Evolutionary conservation across 805 yeast species (phyloP).

Genomic region (Pichia manshurica): DNA sequence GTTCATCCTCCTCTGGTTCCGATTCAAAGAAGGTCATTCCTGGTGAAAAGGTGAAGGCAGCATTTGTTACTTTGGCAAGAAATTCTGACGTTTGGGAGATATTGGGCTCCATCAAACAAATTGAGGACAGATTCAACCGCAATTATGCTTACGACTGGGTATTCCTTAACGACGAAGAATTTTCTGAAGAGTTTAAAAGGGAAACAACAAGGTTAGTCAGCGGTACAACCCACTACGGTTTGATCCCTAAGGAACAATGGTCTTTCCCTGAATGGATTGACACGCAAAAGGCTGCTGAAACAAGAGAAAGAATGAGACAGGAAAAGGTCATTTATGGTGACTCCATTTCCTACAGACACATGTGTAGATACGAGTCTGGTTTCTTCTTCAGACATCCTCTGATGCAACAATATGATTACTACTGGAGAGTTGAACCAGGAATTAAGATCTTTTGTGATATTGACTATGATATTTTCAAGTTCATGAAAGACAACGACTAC

Average conservation of each 20-base stretch:
- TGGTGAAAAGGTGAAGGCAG: slow-evolving; percentile 54
- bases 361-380: slow-evolving; percentile 91
- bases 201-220: slow-evolving; percentile 63
- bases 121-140: slow-evolving; percentile 85
- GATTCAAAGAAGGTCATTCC: slow-evolving; percentile 6
- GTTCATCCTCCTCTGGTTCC: not conserved
- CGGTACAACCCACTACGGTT: slow-evolving; percentile 74
- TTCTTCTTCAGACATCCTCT: slow-evolving; percentile 78
- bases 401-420: slow-evolving; percentile 73
- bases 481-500: slow-evolving; percentile 71
- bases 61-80: slow-evolving; percentile 77
- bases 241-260: slow-evolving; percentile 84
- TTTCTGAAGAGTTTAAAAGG: slow-evolving; percentile 72
- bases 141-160: slow-evolving; percentile 91
- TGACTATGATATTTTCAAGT: slow-evolving; percentile 73
- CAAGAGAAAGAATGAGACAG: slow-evolving; percentile 47
- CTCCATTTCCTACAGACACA: slow-evolving; percentile 70
- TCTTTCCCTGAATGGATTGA: slow-evolving; percentile 81
- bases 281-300: slow-evolving; percentile 53
- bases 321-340: slow-evolving; percentile 57
- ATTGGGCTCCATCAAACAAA: slow-evolving; percentile 59
- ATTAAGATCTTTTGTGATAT: slow-evolving; percentile 77
- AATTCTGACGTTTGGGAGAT: slow-evolving; percentile 63
- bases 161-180: slow-evolving; percentile 82
- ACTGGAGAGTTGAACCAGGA: slow-evolving; percentile 95